Evolutionary conservation across 2,329 filamentous ascomycete genomes (phyloP).

Genomic region (Sporothrix sp.): DNA sequence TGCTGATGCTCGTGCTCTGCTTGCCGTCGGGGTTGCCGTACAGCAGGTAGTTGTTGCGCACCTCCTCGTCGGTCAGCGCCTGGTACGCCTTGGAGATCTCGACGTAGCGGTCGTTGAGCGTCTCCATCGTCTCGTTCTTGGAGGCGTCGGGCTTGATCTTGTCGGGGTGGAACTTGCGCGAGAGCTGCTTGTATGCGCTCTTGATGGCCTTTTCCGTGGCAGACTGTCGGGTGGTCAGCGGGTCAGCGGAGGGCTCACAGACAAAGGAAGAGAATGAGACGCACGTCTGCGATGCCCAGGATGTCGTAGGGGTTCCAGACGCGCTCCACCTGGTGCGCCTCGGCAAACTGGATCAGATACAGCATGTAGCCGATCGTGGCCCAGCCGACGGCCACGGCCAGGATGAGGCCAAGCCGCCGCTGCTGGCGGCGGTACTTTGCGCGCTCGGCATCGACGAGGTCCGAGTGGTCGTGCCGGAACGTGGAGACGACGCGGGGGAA

Average conservation of each 20-base stretch:
- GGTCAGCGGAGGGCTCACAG: too few species aligned
- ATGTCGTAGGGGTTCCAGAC: conserved; percentile 98
- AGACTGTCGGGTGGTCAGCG: too few species aligned
- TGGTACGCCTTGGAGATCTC: conserved; percentile 98
- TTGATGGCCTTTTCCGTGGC: conserved; percentile 86
- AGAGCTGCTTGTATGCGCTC: conserved; percentile 77
- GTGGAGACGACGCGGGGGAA: conserved; percentile 73
- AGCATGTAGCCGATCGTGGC: conserved; percentile 78
- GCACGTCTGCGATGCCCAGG: conserved; percentile 69
- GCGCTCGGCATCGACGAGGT: conserved; percentile 73
- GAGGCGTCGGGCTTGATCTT: conserved; percentile 74
- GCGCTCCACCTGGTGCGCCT: conserved; percentile 54
- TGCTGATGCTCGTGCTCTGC: conserved; percentile 96
- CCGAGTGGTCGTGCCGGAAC: conserved; percentile 72
- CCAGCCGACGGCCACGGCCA: conserved; percentile 71
- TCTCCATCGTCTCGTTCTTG: conserved; percentile 83
- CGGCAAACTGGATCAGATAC: conserved; percentile 77
- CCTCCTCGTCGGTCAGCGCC: conserved; percentile 90
- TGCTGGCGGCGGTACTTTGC: conserved; percentile 83
- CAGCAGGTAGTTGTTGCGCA: conserved; percentile 93
- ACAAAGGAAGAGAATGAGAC: not conserved
- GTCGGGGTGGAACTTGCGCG: conserved; percentile 82
- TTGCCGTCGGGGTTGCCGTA: conserved; percentile 96
- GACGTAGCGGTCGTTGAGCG: conserved; percentile 79
- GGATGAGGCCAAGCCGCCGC: conserved; percentile 73